Conservation (phyloP, 306 rosid genomes). For the Canavalia ensiformis region DNA sequence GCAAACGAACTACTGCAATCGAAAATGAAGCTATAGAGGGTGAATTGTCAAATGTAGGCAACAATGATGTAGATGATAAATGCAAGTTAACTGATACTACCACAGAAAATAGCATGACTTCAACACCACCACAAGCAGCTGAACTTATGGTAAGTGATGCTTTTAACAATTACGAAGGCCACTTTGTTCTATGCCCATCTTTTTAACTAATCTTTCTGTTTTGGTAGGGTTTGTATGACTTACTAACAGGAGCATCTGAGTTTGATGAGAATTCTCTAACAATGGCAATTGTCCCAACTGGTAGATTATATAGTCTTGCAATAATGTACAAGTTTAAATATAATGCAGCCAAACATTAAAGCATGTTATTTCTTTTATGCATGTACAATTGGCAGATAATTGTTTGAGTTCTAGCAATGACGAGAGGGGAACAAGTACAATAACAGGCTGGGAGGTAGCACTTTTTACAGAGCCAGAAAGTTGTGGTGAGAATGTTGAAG, state of each 20-base stretch:
- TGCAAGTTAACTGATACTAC: constrained; percentile 32
- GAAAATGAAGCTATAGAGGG: background rate
- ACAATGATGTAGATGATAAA: background rate
- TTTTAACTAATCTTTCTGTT: constrained; percentile 1
- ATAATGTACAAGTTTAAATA: background rate
- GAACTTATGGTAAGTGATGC: constrained; percentile 52
- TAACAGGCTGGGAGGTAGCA: constrained; percentile 54
- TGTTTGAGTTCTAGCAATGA: constrained; percentile 1
- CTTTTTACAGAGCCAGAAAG: constrained; percentile 49
- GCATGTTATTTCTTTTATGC: background rate
- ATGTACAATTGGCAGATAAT: constrained; percentile 38
- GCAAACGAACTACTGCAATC: background rate
- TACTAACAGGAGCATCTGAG: constrained; percentile 60
- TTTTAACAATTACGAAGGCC: background rate
- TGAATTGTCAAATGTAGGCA: background rate
- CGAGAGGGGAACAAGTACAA: constrained; percentile 28
- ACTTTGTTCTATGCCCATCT: background rate
- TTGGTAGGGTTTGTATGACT: constrained; percentile 57
- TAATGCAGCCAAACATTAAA: background rate
- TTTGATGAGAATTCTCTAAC: constrained; percentile 52
- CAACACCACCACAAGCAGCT: constrained; percentile 48
- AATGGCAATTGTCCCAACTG: constrained; percentile 45
- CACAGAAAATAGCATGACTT: constrained; percentile 16
- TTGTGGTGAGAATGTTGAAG: constrained; percentile 6
- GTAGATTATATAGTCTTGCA: constrained; percentile 38